These are phyloP conservation scores for Pythium rhizo-oryzae DNA, from an alignment of 352 stramenopile genomes.

Conservation along the genomic window DNA sequence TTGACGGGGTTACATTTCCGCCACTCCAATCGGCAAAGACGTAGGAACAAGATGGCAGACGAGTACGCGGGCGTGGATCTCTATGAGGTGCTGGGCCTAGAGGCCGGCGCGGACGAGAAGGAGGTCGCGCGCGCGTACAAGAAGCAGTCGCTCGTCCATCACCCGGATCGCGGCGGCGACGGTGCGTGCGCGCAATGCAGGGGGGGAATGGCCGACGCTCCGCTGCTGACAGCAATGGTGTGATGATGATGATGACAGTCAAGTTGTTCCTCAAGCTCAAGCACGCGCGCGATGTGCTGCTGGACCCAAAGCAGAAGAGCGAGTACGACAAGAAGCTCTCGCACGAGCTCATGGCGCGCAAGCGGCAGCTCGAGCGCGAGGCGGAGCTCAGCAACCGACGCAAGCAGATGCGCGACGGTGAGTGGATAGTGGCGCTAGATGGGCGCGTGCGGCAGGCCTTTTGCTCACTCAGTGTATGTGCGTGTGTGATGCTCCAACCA, in stretches of 20 bases:
- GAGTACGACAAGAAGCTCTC: slow-evolving; percentile 83
- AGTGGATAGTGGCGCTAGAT: not conserved
- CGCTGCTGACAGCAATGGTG: not conserved
- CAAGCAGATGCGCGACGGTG: slow-evolving; percentile 56
- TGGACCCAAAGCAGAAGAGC: slow-evolving; percentile 82
- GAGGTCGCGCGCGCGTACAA: slow-evolving; percentile 83
- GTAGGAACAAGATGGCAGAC: slow-evolving; percentile 14
- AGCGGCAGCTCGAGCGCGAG: slow-evolving; percentile 69
- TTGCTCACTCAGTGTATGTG: too few relatives aligned
- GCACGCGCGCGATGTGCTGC: slow-evolving; percentile 68
- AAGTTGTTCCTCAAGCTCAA: slow-evolving; percentile 86
- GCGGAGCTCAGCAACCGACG: slow-evolving; percentile 58
- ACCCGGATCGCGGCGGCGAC: slow-evolving; percentile 81
- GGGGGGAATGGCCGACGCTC: not conserved
- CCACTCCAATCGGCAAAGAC: too few relatives aligned
- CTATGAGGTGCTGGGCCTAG: slow-evolving; percentile 80
- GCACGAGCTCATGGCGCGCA: slow-evolving; percentile 59
- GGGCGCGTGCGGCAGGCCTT: too few relatives aligned
- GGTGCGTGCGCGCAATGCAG: slow-evolving; percentile 35
- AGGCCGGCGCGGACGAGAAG: slow-evolving; percentile 61
- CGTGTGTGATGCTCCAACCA: slow-evolving; percentile 22
- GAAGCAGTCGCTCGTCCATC: slow-evolving; percentile 78
- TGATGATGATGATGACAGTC: slow-evolving; percentile 38
- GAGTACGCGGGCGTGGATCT: slow-evolving; percentile 53
- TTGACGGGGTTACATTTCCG: too few relatives aligned